These are phyloP conservation scores for Phalaenopsis hybrid DNA, from an alignment of 116 monocot genomes.

Conservation along the genomic window DNA sequence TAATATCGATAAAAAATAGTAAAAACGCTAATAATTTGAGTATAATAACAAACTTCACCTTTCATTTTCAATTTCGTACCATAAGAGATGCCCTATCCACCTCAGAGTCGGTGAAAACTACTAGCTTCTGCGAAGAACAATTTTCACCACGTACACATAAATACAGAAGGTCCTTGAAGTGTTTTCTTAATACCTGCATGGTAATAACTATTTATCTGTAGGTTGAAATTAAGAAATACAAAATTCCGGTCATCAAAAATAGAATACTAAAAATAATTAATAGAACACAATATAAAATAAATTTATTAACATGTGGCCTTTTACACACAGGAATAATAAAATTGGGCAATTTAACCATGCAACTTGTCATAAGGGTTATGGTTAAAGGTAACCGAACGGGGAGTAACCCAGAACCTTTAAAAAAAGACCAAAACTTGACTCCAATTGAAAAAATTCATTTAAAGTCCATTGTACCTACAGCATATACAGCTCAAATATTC, in stretches of 20 bases:
- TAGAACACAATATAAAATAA: background rate
- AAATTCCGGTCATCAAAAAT: background rate
- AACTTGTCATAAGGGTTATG: background rate
- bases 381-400: background rate
- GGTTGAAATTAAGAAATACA: background rate
- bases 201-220: constrained; percentile 8
- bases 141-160: constrained; percentile 32
- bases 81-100: constrained; percentile 60
- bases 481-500: too few species aligned
- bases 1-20: background rate
- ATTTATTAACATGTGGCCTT: background rate
- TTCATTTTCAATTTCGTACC: constrained; percentile 44
- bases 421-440: too few species aligned
- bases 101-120: constrained; percentile 49
- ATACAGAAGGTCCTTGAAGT: constrained; percentile 70
- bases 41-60: constrained; percentile 8
- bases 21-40: background rate
- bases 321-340: background rate
- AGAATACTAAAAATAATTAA: background rate
- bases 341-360: background rate
- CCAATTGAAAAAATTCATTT: too few species aligned
- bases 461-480: too few species aligned
- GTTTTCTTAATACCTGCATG: constrained; percentile 61
- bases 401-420: too few species aligned
- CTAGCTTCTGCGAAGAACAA: constrained; percentile 26